A percentile compares a stretch with the other conserved stretches of the same genome.
phyloP scores from a whole-genome alignment of 2,329 filamentous ascomycete species.

The Botryotinia globosa region DNA sequence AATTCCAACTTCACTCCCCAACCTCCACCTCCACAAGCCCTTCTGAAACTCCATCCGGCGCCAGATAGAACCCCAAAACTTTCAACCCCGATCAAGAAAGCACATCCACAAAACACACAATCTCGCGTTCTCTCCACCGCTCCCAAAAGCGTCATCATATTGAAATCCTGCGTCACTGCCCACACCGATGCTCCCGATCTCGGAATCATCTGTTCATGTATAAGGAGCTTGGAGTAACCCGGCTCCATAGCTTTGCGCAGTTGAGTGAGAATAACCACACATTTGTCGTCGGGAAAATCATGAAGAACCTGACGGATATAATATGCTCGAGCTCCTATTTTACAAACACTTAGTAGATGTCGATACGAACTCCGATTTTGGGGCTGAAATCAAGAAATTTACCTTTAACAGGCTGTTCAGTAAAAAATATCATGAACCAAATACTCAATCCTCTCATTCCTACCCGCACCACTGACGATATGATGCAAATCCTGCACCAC shows the following conservation, averaged over 20 bases:
- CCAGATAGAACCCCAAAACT: background rate
- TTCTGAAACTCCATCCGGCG: background rate
- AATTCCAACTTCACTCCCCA: too few species aligned
- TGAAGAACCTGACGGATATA: background rate
- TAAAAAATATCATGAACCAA: conserved; percentile 36
- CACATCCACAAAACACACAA: background rate
- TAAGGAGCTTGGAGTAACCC: background rate
- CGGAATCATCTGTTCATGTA: background rate
- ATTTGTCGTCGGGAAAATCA: background rate
- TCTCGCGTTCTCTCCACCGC: background rate
- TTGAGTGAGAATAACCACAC: background rate
- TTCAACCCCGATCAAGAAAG: background rate
- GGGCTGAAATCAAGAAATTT: background rate
- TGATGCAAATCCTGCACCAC: background rate
- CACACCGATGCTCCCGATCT: background rate
- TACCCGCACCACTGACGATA: background rate
- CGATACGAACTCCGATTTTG: background rate
- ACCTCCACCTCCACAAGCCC: background rate
- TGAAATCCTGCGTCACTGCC: background rate
- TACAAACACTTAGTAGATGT: background rate
- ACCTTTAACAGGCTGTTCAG: conserved; percentile 34
- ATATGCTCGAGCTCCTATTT: background rate
- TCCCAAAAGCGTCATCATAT: background rate
- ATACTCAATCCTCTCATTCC: conserved; percentile 23
- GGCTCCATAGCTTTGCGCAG: background rate